A percentile compares a stretch with the other conserved stretches of the same genome.
These are phyloP conservation scores for Daldinia sp. DNA, from an alignment of 2,329 filamentous ascomycete genomes.

Conservation along the genomic window DNA sequence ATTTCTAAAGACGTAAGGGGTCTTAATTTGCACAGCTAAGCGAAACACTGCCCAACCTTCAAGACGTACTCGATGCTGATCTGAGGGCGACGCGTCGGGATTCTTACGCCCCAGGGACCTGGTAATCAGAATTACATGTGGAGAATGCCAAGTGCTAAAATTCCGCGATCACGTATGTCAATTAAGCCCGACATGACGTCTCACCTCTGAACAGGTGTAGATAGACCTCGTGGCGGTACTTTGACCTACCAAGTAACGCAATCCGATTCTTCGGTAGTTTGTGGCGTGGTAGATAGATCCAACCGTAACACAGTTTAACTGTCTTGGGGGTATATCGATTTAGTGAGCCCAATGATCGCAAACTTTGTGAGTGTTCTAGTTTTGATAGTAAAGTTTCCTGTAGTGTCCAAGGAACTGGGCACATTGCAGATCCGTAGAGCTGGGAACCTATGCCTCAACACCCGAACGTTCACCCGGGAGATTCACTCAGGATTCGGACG, in stretches of 20 bases:
- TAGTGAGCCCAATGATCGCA: background rate
- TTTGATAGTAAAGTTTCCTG: background rate
- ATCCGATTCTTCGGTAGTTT: background rate
- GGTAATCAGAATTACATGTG: slow-evolving; percentile 16
- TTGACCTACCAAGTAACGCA: background rate
- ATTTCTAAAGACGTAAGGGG: slow-evolving; percentile 11
- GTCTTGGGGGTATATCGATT: background rate
- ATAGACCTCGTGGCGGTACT: background rate
- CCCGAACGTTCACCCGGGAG: slow-evolving; percentile 6
- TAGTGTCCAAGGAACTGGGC: background rate
- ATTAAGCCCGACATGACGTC: slow-evolving; percentile 1
- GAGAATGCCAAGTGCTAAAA: slow-evolving; percentile 21
- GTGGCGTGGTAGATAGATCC: background rate
- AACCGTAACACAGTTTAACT: background rate
- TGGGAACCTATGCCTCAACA: slow-evolving; percentile 9
- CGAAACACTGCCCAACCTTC: slow-evolving; percentile 4
- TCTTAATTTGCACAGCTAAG: background rate
- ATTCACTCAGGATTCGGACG: slow-evolving; percentile 5
- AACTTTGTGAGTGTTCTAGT: background rate
- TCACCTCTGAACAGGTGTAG: background rate
- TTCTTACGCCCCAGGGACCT: slow-evolving; percentile 4
- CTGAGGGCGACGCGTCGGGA: slow-evolving; percentile 3
- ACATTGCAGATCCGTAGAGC: background rate
- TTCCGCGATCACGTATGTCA: background rate
- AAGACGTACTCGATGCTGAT: background rate